Conservation (phyloP, 805 yeast genomes). For the Scheffersomyces ergatensis region DNA sequence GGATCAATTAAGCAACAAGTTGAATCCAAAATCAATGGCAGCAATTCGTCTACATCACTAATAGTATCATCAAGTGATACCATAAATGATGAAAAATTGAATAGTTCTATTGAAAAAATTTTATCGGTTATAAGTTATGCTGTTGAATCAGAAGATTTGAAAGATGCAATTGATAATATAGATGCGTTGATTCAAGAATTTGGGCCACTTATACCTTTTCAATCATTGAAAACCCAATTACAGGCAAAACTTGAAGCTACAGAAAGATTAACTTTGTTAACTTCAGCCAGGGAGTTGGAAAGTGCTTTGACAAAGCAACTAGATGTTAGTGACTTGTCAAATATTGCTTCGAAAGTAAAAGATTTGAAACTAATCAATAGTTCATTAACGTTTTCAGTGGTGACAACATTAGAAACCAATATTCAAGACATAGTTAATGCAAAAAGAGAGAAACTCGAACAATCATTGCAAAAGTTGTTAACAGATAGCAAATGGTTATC, state of each 20-base stretch:
- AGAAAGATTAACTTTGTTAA: neutral
- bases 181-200: constrained; percentile 10
- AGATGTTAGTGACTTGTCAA: neutral
- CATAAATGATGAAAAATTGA: constrained; percentile 2
- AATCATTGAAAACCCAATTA: constrained; percentile 2
- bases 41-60: neutral
- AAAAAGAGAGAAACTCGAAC: constrained; percentile 6
- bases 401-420: neutral
- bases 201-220: constrained; percentile 7
- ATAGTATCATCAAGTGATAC: neutral
- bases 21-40: constrained; percentile 3
- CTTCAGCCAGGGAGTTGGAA: neutral
- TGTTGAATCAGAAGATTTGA: constrained; percentile 1
- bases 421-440: constrained; percentile 6
- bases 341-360: constrained; percentile 5
- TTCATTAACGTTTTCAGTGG: constrained; percentile 2
- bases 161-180: constrained; percentile 5
- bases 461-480: constrained; percentile 10
- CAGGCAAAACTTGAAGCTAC: neutral
- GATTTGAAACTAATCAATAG: constrained; percentile 3
- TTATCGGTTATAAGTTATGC: neutral
- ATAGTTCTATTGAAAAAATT: constrained; percentile 2
- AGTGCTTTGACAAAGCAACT: neutral
- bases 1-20: constrained; percentile 6
- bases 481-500: constrained; percentile 23